Conservation (phyloP, 208 protist species). For the Trypanosoma caninum region DNA sequence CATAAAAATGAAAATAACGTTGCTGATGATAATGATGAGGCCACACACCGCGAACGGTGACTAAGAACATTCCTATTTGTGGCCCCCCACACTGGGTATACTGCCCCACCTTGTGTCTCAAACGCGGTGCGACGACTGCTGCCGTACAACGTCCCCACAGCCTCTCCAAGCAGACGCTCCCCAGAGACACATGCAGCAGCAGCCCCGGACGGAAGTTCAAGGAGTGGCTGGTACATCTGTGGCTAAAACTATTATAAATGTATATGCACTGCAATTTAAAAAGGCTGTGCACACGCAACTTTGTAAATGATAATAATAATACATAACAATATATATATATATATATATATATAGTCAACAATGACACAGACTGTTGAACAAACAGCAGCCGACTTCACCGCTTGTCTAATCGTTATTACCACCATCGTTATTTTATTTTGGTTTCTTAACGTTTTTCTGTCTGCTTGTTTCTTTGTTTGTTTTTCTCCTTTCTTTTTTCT, state of each 20-base stretch:
- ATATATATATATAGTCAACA: too few relatives aligned
- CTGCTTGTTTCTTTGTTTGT: constrained; percentile 21
- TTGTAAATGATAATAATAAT: too few relatives aligned
- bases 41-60: neutral
- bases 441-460: too few relatives aligned
- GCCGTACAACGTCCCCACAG: constrained; percentile 54
- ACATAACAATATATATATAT: too few relatives aligned
- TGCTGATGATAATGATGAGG: neutral
- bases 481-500: constrained; percentile 21
- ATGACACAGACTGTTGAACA: too few relatives aligned
- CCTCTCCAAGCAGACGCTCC: constrained; percentile 54
- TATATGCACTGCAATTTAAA: neutral
- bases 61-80: constrained; percentile 46
- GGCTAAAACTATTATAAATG: neutral
- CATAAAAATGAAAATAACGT: neutral
- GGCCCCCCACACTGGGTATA: constrained; percentile 37
- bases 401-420: too few relatives aligned
- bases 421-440: too few relatives aligned
- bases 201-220: constrained; percentile 43
- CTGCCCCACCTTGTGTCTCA: constrained; percentile 43
- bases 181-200: constrained; percentile 36
- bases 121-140: constrained; percentile 35
- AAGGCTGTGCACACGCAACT: neutral
- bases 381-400: too few relatives aligned
- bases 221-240: constrained; percentile 67